Evolutionary conservation across 805 yeast genomes (phyloP), one percentile per base, ranked within the genome.

Genomic region (Kazachstania kunashirensis): DNA sequence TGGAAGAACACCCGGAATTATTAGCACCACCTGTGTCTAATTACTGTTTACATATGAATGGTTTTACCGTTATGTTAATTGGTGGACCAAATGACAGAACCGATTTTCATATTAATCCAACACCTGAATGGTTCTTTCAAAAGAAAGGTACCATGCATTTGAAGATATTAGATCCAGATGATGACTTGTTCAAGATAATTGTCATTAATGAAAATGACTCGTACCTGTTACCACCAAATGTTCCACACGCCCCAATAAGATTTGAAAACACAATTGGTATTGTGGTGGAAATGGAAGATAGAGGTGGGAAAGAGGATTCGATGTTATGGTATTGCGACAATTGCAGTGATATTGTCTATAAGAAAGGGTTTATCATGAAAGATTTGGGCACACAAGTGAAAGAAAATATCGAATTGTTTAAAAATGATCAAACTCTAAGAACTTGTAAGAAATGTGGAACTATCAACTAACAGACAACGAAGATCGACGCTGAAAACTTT

Each of bases 61-160:
- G 96, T 0, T 83, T 82, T 56, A 86, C 96, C 0, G 85, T 86
- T 25, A 88, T 88, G 96, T 77, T 86, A 35, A 94, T 88, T 2
- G 96, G 96, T 12, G 96, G 96, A 0, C 96, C 96, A 3, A 88
- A 88, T 56, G 94, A 79, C 51, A 68, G 96, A 40, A 86, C 95
- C 0, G 96, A 88, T 55, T 88, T 84, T 55, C 96, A 88, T 53
- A 74, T 88, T 33, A 88, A 88, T 53, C 94, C 84, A 49, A 88
- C 96, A 0, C 96, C 96, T 0, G 96, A 88, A 52, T 88, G 85
- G 74, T 88, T 88, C 57, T 77, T 80, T 61, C 89, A 82, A 68
- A 73, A 80, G 56, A 84, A 84, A 58, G 96, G 96, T 2, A 66
- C 68, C 18, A 86, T 88, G 95, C 71, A 82, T 15, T 66, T 88